A percentile compares a stretch with the other conserved stretches of the same genome.
Conservation (phyloP, 495 filamentous ascomycete genomes). For the Astrothelium subdiscretum region DNA sequence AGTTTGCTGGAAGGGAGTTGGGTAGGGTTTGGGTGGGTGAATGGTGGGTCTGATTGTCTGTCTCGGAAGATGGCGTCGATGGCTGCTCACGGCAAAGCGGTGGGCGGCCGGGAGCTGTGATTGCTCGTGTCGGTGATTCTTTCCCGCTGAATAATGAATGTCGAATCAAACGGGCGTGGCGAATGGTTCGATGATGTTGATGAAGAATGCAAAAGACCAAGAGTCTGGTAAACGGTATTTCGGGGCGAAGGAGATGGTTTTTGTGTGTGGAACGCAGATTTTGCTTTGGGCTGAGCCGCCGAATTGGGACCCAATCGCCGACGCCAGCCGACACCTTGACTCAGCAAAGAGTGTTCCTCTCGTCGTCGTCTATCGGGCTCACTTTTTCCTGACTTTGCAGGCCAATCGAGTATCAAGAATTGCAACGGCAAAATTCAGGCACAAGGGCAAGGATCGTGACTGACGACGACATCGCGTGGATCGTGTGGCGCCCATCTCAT, state of each 20-base stretch:
- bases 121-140: background rate
- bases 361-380: too few relatives aligned
- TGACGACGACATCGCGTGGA: background rate
- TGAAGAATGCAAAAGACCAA: background rate
- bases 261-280: slow-evolving; percentile 19
- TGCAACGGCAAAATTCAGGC: too few relatives aligned
- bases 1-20: background rate
- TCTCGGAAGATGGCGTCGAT: background rate
- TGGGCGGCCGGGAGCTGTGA: background rate
- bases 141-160: background rate
- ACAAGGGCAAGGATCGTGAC: too few relatives aligned
- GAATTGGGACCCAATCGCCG: background rate
- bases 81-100: background rate
- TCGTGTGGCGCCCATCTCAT: background rate
- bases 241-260: slow-evolving; percentile 16
- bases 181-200: background rate
- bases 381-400: too few relatives aligned
- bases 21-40: background rate
- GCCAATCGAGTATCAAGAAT: too few relatives aligned
- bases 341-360: background rate
- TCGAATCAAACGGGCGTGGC: background rate
- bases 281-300: slow-evolving; percentile 4
- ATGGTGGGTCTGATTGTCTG: background rate
- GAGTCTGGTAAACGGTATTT: background rate
- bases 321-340: background rate